Evolutionary conservation across 2,329 filamentous ascomycete species (phyloP), one percentile per base, ranked within the genome.

Genomic region (Endocalyx cinctus): DNA sequence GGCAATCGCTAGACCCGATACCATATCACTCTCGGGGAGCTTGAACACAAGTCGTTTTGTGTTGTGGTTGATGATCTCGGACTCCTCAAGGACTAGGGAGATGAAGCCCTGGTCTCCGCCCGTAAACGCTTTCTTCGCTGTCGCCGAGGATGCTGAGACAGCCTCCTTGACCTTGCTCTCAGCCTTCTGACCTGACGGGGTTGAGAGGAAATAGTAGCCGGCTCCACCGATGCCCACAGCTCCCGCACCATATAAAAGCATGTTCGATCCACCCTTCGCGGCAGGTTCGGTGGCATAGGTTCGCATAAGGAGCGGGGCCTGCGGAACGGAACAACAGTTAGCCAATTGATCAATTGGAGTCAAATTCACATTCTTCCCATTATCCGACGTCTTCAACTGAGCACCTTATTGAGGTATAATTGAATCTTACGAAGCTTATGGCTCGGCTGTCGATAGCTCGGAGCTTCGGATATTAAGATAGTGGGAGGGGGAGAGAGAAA

Each of bases 51-150:
- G 73, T 52, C 77, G 82, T 79, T 97, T 97, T 52, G 88, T 94
- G 73, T 97, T 97, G 74, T 89, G 84, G 71, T 87, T 96, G 67
- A 96, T 65, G 28, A 71, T 66, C 66, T 94, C 84, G 31, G 88
- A 75, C 35, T 82, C 79, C 36, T 87, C 77, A 36, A 97, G 72
- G 66, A 84, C 81, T 48, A 97, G 74, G 42, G 79, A 80, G 44
- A 96, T 62, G 66, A 88, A 97, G 47, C 87, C 89, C 65, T 96
- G 88, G 42, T 94, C 87, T 46, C 87, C 87, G 47, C 90, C 89
- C 20, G 75, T 84, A 61, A 97, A 72, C 27, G 75, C 66, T 58
- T 66, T 65, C 55, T 68, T 65, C 31, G 20, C 20, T n/a, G 59
- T 56, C 34, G 60, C 60, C 23, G 56, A 60, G 20, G 63, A 36